Percentiles rank a stretch among this genome's conserved stretches.
phyloP scores from a whole-genome alignment of 495 filamentous ascomycete species.

The Darksidea phi region DNA sequence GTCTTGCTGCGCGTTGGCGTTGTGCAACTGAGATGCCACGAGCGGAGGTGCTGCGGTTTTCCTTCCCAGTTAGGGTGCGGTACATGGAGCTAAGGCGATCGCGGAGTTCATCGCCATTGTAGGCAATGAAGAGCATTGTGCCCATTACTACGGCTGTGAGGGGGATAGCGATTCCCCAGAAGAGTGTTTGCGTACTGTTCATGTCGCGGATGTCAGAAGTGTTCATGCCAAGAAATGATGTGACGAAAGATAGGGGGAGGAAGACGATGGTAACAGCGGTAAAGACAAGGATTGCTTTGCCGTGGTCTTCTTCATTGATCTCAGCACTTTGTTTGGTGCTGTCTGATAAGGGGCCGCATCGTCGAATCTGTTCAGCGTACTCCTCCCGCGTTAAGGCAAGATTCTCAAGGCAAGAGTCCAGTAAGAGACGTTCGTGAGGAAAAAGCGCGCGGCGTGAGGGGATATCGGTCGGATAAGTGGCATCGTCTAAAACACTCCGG shows the following conservation, averaged over 20 bases:
- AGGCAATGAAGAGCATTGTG: conserved; percentile 25
- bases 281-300: conserved; percentile 38
- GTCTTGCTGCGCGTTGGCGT: conserved; percentile 4
- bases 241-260: conserved; percentile 34
- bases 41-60: not conserved
- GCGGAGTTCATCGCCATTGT: conserved; percentile 32
- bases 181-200: conserved; percentile 33
- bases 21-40: conserved; percentile 17
- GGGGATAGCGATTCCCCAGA: conserved; percentile 38
- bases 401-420: conserved; percentile 16
- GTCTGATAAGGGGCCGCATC: conserved; percentile 25
- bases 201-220: conserved; percentile 36
- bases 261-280: conserved; percentile 38
- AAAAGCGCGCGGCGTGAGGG: conserved; percentile 14
- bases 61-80: conserved; percentile 14
- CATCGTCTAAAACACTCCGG: conserved; percentile 17
- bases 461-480: conserved; percentile 6
- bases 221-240: conserved; percentile 36
- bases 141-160: conserved; percentile 29
- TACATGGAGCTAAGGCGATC: not conserved
- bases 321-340: conserved; percentile 31
- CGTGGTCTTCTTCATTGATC: conserved; percentile 36
- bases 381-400: conserved; percentile 14
- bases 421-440: conserved; percentile 16
- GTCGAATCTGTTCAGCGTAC: conserved; percentile 18